These are phyloP conservation scores for Botrytis porri DNA, from an alignment of 2,329 filamentous ascomycete genomes.

Conservation along the genomic window DNA sequence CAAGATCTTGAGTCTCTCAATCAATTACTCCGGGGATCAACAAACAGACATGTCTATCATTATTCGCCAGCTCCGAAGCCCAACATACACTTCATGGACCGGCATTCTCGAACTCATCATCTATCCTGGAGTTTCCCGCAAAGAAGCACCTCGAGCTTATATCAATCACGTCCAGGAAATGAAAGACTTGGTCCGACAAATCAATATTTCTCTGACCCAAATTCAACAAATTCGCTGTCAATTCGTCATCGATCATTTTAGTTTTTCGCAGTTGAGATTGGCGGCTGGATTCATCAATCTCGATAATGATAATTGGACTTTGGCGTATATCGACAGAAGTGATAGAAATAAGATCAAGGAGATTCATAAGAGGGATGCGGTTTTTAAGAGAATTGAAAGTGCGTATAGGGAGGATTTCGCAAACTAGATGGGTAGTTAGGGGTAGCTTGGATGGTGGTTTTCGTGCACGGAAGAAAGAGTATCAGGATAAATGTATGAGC, in stretches of 20 bases:
- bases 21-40: background rate
- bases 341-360: background rate
- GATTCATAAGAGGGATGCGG: background rate
- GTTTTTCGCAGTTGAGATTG: background rate
- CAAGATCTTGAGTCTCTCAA: background rate
- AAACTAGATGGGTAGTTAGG: background rate
- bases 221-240: background rate
- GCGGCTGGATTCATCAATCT: background rate
- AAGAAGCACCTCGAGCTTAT: background rate
- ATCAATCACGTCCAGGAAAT: background rate
- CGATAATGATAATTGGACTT: background rate
- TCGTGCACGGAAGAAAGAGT: background rate
- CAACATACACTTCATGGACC: background rate
- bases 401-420: background rate
- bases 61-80: background rate
- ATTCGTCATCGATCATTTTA: background rate
- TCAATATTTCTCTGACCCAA: background rate
- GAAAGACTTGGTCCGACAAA: background rate
- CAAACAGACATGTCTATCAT: background rate
- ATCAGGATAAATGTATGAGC: background rate
- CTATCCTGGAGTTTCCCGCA: background rate
- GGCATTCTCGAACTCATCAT: background rate
- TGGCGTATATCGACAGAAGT: background rate
- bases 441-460: too few species aligned
- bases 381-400: background rate